Evolutionary conservation across 768 basidiomycete species (phyloP).

Genomic region (Xerocomellus chrysenteron): DNA sequence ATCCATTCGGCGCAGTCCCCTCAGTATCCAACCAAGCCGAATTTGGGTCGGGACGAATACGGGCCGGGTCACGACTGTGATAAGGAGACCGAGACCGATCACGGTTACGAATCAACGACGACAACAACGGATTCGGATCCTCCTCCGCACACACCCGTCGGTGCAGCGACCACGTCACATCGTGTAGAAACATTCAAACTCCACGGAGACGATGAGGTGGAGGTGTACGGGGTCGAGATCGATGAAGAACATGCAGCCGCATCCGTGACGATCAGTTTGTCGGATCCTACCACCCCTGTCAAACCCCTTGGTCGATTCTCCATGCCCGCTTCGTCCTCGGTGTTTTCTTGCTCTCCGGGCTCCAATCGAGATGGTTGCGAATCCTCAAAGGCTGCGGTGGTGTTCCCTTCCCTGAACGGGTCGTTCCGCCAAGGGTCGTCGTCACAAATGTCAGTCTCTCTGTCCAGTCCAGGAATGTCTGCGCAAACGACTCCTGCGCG

Average conservation of each 20-base stretch:
- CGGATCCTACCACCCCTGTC: constrained; percentile 17
- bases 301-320: constrained; percentile 15
- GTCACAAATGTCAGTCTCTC: neutral
- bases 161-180: constrained; percentile 4
- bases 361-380: constrained; percentile 1
- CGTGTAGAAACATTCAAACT: constrained; percentile 5
- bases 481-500: constrained; percentile 12
- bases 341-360: neutral
- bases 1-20: neutral
- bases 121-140: constrained; percentile 30
- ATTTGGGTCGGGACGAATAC: constrained; percentile 3
- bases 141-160: constrained; percentile 26
- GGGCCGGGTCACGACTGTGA: constrained; percentile 14
- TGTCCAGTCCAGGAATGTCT: constrained; percentile 1
- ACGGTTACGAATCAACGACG: constrained; percentile 28
- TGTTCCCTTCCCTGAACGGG: constrained; percentile 27
- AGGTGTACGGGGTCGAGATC: constrained; percentile 7
- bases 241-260: neutral
- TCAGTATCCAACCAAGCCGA: constrained; percentile 2
- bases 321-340: constrained; percentile 4
- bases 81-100: constrained; percentile 23
- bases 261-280: constrained; percentile 2
- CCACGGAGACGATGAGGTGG: constrained; percentile 16
- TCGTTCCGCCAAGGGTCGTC: constrained; percentile 18
- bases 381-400: constrained; percentile 14